These are phyloP conservation scores for Dryas integrifolia DNA, from an alignment of 331 rosid species.

Conservation along the genomic window DNA sequence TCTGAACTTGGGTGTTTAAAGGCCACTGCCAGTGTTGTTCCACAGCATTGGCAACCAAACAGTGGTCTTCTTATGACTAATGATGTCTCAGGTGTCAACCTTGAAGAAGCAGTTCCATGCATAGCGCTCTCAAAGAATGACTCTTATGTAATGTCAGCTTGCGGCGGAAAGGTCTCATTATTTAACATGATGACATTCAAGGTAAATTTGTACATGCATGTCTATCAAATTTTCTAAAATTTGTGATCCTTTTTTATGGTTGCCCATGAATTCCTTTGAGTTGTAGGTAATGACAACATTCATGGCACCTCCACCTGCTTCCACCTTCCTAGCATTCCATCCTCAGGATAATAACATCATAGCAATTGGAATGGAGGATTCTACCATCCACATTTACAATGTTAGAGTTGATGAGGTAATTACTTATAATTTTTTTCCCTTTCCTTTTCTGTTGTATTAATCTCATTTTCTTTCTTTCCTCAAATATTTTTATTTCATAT, in stretches of 20 bases:
- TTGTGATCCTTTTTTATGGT: slow-evolving; percentile 14
- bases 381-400: slow-evolving; percentile 74
- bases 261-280: slow-evolving; percentile 22
- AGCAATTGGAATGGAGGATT: slow-evolving; percentile 94
- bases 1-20: slow-evolving; percentile 44
- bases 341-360: slow-evolving; percentile 87
- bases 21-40: slow-evolving; percentile 85
- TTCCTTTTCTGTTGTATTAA: neutral
- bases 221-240: slow-evolving; percentile 5
- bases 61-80: slow-evolving; percentile 85
- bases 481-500: neutral
- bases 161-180: slow-evolving; percentile 80
- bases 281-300: slow-evolving; percentile 82
- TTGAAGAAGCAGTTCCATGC: slow-evolving; percentile 85
- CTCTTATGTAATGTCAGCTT: slow-evolving; percentile 81
- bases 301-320: slow-evolving; percentile 76
- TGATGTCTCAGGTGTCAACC: slow-evolving; percentile 72
- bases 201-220: slow-evolving; percentile 36
- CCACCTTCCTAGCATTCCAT: slow-evolving; percentile 76
- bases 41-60: slow-evolving; percentile 79
- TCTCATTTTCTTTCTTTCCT: neutral
- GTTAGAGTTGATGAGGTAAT: slow-evolving; percentile 78
- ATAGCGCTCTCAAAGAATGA: slow-evolving; percentile 83
- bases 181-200: slow-evolving; percentile 83
- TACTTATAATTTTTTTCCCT: slow-evolving; percentile 13